These are phyloP conservation scores for Thinopyrum elongatum DNA, from an alignment of 176 grass and related monocot genomes.

Conservation along the genomic window DNA sequence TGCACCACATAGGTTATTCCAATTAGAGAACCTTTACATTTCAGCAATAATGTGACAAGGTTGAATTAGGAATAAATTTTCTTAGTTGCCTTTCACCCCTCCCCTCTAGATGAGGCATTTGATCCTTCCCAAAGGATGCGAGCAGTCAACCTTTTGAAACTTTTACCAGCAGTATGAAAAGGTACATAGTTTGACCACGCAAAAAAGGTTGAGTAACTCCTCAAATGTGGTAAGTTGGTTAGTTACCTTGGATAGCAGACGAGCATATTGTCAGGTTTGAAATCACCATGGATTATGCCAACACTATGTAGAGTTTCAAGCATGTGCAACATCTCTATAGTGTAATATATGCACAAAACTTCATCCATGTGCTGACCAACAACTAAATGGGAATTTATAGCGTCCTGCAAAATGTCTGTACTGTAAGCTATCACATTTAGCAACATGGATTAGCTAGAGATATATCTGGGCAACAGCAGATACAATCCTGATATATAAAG, in stretches of 20 bases:
- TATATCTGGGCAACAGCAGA: background rate
- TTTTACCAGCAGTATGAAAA: background rate
- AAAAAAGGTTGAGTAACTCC: background rate
- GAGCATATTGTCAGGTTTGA: slow-evolving; percentile 95
- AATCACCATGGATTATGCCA: slow-evolving; percentile 89
- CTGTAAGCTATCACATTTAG: slow-evolving; percentile 15
- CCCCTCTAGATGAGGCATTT: background rate
- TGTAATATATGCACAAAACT: slow-evolving; percentile 93
- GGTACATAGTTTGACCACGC: background rate
- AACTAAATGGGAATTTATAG: slow-evolving; percentile 72
- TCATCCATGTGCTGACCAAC: slow-evolving; percentile 68
- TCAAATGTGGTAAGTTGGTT: background rate
- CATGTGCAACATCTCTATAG: slow-evolving; percentile 80
- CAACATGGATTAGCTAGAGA: slow-evolving; percentile 14
- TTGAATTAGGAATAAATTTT: background rate
- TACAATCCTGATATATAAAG: slow-evolving; percentile 6
- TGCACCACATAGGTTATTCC: background rate
- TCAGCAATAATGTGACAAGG: background rate
- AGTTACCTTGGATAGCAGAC: slow-evolving; percentile 79
- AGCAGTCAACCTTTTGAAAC: no score
- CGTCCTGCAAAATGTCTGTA: slow-evolving; percentile 57
- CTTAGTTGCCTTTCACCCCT: background rate
- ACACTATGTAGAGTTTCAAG: slow-evolving; percentile 73
- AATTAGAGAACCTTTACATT: background rate
- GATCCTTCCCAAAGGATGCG: background rate